Base-by-base conservation (phyloP, 352 stramenopile species). In the Globisporangium recalcitrans region DNA sequence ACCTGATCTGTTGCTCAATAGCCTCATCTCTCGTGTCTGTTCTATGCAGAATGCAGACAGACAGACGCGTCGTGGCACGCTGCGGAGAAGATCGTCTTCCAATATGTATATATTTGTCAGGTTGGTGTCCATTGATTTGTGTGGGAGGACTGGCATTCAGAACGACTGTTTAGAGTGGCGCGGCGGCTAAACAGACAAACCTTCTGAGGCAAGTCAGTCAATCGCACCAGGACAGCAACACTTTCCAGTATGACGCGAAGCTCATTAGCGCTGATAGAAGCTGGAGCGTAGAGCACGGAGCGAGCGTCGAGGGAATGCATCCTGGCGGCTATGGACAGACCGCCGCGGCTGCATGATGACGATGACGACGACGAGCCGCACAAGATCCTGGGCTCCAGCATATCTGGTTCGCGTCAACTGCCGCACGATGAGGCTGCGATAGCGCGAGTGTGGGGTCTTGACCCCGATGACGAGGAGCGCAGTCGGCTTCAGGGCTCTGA, bases 121-220 rank as follows among this genome's bases (percentile, higher is more conserved):
- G 38, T 46, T 21, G 10, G 26, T 54, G 26, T 14, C 26, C 26
- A 38, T 36, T 46, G 14, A 21, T 46, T 10, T 14, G 10, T 46
- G 3, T 46, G 38, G 9, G 42, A 27, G 8, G 42, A n/a, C 31
- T 31, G 27, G 19, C 48, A 16, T 32, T 22, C 16, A 26, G 16
- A 26, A 60, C 53, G 53, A 60, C 53, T 48, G 27, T 51, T 60
- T 60, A 40, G 34, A 51, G 53, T 57, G 51, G 51, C 29, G 51
- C 31, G 16, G 21, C 21, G 21, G n/a, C n/a, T n/a, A n/a, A n/a
- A n/a, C n/a, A n/a, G n/a, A n/a, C n/a, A n/a, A n/a, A n/a, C n/a
- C n/a, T n/a, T n/a, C n/a, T n/a, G n/a, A n/a, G n/a, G n/a, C n/a
- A n/a, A n/a, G n/a, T n/a, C n/a, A n/a, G n/a, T n/a, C n/a, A n/a